Base-by-base conservation (phyloP, 257 asterid genomes). In the Solanum appendiculatum region DNA sequence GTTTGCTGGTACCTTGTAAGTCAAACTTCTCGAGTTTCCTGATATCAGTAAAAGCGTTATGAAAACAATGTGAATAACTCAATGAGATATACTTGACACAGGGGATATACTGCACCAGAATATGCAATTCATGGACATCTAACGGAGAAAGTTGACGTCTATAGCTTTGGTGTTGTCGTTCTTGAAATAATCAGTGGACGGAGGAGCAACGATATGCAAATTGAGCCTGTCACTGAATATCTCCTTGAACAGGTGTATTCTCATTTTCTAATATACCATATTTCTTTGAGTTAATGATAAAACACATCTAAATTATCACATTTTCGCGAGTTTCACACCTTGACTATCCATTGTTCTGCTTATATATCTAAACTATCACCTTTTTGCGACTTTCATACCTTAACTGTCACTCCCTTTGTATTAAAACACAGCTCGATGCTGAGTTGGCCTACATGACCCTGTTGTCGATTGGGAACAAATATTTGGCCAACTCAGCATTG, bases 81-180 rank as follows among this genome's bases (percentile, higher is more conserved):
- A 44, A 85, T 40, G 15, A 2, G 2, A 37, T 72, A 9, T 13
- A 33, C 20, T 31, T 81, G 86, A 11, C 69, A 68, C 92, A 95
- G 98, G 91, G 99, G 98, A 9, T 96, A 95, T 80, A 94, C 99
- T 5, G 94, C 98, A 85, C 98, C 98, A 40, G 98, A 94, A 88
- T 96, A 96, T 66, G 98, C 97, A 29, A 81, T 95, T 83, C 94
- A 92, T 54, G 99, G 98, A 18, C 98, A 95, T 87, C 90, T 96
- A 86, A 93, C 99, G 0, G 99, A 96, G 91, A 95, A 94, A 85
- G 99, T 92, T 1, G 98, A 96, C 89, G 91, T 92, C 42, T 95
- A 94, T 90, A 93, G 98, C 89, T 94, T 95, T 48, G 98, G 98
- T 11, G 90, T 95, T 2, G 97, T 96, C 8, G 92, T 92, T 12